Evolutionary conservation across 495 filamentous ascomycete genomes (phyloP).

Genomic region (Daldinia loculata): DNA sequence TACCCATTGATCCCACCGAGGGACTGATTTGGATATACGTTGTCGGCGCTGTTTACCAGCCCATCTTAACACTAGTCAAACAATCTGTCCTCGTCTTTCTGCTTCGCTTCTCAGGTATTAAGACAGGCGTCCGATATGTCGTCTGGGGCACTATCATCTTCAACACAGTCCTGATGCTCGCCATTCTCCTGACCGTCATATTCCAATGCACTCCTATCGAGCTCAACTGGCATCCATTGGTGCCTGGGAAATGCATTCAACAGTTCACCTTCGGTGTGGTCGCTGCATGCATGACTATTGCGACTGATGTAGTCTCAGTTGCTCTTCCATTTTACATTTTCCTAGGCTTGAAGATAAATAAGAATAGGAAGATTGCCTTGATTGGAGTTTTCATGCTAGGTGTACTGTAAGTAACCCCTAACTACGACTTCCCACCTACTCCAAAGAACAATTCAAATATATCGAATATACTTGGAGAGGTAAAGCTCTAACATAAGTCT

Average conservation of each 20-base stretch:
- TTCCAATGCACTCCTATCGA: conserved; percentile 57
- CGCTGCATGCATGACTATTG: conserved; percentile 54
- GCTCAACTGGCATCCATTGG: conserved; percentile 46
- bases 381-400: conserved; percentile 58
- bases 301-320: conserved; percentile 59
- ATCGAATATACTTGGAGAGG: background rate
- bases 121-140: background rate
- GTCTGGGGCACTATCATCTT: conserved; percentile 33
- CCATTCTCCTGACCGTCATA: conserved; percentile 58
- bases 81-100: conserved; percentile 50
- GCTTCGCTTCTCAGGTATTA: background rate
- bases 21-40: conserved; percentile 48
- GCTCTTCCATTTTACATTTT: conserved; percentile 60
- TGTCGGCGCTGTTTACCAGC: conserved; percentile 62
- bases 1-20: conserved; percentile 31
- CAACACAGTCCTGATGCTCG: conserved; percentile 52
- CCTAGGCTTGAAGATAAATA: conserved; percentile 56
- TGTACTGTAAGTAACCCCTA: conserved; percentile 48
- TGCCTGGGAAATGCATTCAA: conserved; percentile 25
- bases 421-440: background rate
- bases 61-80: conserved; percentile 60
- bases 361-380: conserved; percentile 56
- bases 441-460: background rate
- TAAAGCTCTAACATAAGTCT: conserved; percentile 9
- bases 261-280: conserved; percentile 54